These are phyloP conservation scores for Ustilago cynodontis DNA, from an alignment of 1,284 basidiomycete genomes.

Conservation along the genomic window DNA sequence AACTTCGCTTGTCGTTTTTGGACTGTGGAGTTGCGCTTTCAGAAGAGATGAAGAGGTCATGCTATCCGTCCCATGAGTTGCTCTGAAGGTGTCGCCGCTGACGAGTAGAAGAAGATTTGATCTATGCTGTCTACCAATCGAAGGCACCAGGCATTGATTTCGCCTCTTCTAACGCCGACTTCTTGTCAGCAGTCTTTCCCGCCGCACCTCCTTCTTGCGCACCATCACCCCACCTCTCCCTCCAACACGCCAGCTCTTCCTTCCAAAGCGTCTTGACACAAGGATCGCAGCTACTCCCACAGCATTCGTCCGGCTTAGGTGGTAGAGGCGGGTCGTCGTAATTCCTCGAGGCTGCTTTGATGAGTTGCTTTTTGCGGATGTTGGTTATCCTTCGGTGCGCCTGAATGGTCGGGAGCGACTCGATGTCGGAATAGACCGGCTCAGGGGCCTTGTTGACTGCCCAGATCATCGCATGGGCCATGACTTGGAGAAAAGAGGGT, in stretches of 20 bases:
- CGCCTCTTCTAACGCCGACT: neutral
- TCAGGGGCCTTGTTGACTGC: slow-evolving; percentile 27
- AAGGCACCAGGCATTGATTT: slow-evolving; percentile 38
- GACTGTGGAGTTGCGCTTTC: slow-evolving; percentile 18
- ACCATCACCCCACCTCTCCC: slow-evolving; percentile 45
- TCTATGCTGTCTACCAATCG: slow-evolving; percentile 37
- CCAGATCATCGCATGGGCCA: slow-evolving; percentile 19
- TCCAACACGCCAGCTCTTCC: slow-evolving; percentile 54
- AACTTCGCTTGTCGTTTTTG: too few species aligned
- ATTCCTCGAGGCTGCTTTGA: slow-evolving; percentile 45
- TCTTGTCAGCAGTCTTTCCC: slow-evolving; percentile 3
- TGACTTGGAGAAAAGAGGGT: neutral
- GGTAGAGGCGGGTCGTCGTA: slow-evolving; percentile 54
- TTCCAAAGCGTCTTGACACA: slow-evolving; percentile 61
- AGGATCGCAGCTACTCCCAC: slow-evolving; percentile 53
- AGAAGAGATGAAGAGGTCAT: neutral
- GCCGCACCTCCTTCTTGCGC: slow-evolving; percentile 14
- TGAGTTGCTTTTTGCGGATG: slow-evolving; percentile 55
- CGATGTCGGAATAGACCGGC: slow-evolving; percentile 45
- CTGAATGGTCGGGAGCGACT: slow-evolving; percentile 34
- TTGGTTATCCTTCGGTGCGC: slow-evolving; percentile 48
- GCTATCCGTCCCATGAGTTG: neutral
- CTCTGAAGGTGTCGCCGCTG: too few species aligned
- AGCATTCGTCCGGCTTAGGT: slow-evolving; percentile 57
- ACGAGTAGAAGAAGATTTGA: too few species aligned